phyloP scores from a whole-genome alignment of 2,329 filamentous ascomycete species.

The Plectosphaerella sp. region DNA sequence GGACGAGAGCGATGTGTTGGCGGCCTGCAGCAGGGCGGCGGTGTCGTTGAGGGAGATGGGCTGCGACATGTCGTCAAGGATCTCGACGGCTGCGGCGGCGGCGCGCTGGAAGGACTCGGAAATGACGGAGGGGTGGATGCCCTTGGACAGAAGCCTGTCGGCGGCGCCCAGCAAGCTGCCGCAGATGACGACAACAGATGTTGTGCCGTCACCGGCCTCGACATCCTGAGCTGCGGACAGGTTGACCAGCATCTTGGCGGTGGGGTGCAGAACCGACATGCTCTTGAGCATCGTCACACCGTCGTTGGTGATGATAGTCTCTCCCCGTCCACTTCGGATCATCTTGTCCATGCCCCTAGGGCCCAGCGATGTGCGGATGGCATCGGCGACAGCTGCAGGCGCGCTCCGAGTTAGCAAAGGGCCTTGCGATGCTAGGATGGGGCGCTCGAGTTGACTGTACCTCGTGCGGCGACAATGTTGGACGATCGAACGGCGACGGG shows the following conservation, averaged over 20 bases:
- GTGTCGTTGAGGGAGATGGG: conserved; percentile 88
- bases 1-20: conserved; percentile 93
- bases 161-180: conserved; percentile 92
- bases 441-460: conserved; percentile 41
- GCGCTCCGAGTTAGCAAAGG: conserved; percentile 13
- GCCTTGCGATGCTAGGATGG: not conserved
- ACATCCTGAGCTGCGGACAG: conserved; percentile 96
- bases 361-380: conserved; percentile 92
- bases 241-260: conserved; percentile 98
- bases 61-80: conserved; percentile 92
- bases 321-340: conserved; percentile 95
- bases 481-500: conserved; percentile 91
- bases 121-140: conserved; percentile 96
- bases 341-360: conserved; percentile 99
- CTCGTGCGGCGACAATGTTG: conserved; percentile 96
- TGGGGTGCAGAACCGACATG: conserved; percentile 99
- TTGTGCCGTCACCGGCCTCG: conserved; percentile 96
- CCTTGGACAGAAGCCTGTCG: conserved; percentile 84
- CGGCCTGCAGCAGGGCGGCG: conserved; percentile 87
- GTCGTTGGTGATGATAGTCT: conserved; percentile 99
- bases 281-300: conserved; percentile 98
- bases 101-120: conserved; percentile 97
- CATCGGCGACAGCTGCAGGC: conserved; percentile 81
- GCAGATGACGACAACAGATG: conserved; percentile 95
- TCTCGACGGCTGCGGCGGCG: conserved; percentile 79